Conservation (phyloP, 805 yeast genomes). For the Starmerella ratchasimensis region DNA sequence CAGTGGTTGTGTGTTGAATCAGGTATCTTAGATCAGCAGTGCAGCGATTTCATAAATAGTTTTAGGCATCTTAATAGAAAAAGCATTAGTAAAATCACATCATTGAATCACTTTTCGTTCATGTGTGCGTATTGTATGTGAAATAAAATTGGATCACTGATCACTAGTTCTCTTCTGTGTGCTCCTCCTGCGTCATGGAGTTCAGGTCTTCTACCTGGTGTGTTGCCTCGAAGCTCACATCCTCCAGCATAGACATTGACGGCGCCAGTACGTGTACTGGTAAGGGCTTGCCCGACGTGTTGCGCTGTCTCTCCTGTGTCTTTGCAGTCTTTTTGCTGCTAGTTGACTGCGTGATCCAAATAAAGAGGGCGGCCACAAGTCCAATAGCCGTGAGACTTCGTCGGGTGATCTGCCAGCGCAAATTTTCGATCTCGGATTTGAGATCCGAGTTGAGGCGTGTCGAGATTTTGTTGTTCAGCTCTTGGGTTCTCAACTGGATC, state of each 20-base stretch:
- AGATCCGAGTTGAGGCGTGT: slow-evolving; percentile 70
- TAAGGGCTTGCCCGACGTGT: slow-evolving; percentile 7
- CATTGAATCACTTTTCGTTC: too few relatives aligned
- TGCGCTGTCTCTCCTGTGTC: slow-evolving; percentile 12
- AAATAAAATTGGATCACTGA: too few relatives aligned
- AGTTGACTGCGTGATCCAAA: slow-evolving; percentile 31
- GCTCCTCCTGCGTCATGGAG: too few relatives aligned
- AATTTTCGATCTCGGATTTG: slow-evolving; percentile 71
- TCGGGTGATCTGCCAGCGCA: slow-evolving; percentile 87
- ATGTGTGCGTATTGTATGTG: too few relatives aligned
- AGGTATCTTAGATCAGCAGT: too few relatives aligned
- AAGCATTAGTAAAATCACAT: too few relatives aligned
- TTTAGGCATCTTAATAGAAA: too few relatives aligned
- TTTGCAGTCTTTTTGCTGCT: slow-evolving; percentile 24
- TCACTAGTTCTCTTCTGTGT: too few relatives aligned
- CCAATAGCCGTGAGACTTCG: slow-evolving; percentile 71
- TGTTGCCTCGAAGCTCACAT: neutral
- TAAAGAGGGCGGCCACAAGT: slow-evolving; percentile 45
- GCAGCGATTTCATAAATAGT: too few relatives aligned
- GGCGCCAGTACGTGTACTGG: slow-evolving; percentile 16
- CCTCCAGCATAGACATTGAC: slow-evolving; percentile 9
- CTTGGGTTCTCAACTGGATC: slow-evolving; percentile 60
- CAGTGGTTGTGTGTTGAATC: too few relatives aligned
- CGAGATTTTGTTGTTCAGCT: slow-evolving; percentile 68
- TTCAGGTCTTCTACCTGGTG: slow-evolving; percentile 4